A percentile compares a stretch with the other conserved stretches of the same genome.
Conservation (phyloP, 2,329 filamentous ascomycete genomes). For the Phialophora expanda region DNA sequence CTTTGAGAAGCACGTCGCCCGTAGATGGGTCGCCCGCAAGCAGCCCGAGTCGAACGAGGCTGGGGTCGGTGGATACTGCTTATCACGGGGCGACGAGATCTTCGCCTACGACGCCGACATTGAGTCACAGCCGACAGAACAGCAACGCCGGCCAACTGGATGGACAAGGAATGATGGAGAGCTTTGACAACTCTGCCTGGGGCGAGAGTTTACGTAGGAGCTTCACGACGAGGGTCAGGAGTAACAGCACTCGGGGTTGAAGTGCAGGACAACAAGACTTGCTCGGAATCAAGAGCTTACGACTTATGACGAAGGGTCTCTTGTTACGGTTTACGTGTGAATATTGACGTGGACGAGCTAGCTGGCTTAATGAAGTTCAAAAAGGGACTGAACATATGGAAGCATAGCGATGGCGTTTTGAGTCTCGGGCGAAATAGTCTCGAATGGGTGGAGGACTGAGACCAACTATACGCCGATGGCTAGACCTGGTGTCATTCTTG, state of each 20-base stretch:
- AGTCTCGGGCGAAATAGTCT: background rate
- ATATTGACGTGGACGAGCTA: slow-evolving; percentile 17
- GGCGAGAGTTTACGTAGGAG: slow-evolving; percentile 89
- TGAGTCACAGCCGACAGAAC: slow-evolving; percentile 61
- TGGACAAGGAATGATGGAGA: slow-evolving; percentile 77
- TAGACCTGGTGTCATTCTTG: slow-evolving; percentile 8
- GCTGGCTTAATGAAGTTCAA: slow-evolving; percentile 6
- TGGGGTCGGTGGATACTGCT: slow-evolving; percentile 40
- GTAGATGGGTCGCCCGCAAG: slow-evolving; percentile 35
- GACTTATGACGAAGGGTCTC: slow-evolving; percentile 1
- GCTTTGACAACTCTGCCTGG: slow-evolving; percentile 89
- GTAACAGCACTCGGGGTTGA: slow-evolving; percentile 18
- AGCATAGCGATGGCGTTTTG: slow-evolving; percentile 32
- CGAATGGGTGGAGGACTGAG: background rate
- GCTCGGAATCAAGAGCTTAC: slow-evolving; percentile 2
- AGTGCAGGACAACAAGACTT: slow-evolving; percentile 1
- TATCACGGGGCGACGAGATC: slow-evolving; percentile 43
- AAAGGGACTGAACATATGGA: slow-evolving; percentile 13
- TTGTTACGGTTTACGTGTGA: slow-evolving; percentile 18
- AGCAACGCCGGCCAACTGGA: slow-evolving; percentile 66
- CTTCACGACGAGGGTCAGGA: slow-evolving; percentile 69
- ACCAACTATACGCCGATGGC: slow-evolving; percentile 1
- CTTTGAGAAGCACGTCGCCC: slow-evolving; percentile 36
- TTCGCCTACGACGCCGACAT: slow-evolving; percentile 43
- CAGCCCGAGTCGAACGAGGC: slow-evolving; percentile 36